Base-by-base conservation (phyloP, 257 asterid genomes). In the Gynochthodes officinalis region DNA sequence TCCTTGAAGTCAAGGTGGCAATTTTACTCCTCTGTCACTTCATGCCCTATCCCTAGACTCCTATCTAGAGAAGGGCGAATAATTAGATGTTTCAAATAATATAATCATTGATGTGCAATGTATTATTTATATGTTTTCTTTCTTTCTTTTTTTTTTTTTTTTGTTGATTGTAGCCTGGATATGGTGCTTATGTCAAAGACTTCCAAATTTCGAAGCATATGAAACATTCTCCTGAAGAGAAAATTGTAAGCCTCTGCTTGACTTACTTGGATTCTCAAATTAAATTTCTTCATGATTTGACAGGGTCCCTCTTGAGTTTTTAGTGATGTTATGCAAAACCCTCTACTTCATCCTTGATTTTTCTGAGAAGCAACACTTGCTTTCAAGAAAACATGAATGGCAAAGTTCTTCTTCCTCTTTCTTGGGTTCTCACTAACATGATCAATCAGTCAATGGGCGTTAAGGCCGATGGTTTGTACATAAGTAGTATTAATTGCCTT, bases 91-190 rank as follows among this genome's bases (percentile, higher is more conserved):
- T 52, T 76, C 69, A 67, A 72, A 37, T 58, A 43, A 30, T 12
- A 66, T 52, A 44, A 42, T 46, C 28, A 66, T 64, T 81, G 54
- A 73, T 68, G 13, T 21, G 19, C 33, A 60, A 60, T 60, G 25
- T 35, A 23, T 40, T 32, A 73, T 58, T 71, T 25, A 72, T 73
- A n/a, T 32, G n/a, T 54, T 42, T 68, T 78, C n/a, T n/a, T n/a
- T n/a, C n/a, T n/a, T n/a, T n/a, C n/a, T n/a, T n/a, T n/a, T n/a
- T n/a, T n/a, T n/a, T n/a, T n/a, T n/a, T n/a, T n/a, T 66, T 52
- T 49, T 81, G 74, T 11, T 23, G 42, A 25, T 76, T 90, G 89
- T 81, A 92, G 99, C 87, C 99, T 83, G 98, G 99, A 73, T 92
- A 57, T 73, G 93, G 89, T 57, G 89, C 97, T 71, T 90, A 81